Base-by-base conservation (phyloP, 2,329 filamentous ascomycete species). In the Aspergillus transmontanensis region DNA sequence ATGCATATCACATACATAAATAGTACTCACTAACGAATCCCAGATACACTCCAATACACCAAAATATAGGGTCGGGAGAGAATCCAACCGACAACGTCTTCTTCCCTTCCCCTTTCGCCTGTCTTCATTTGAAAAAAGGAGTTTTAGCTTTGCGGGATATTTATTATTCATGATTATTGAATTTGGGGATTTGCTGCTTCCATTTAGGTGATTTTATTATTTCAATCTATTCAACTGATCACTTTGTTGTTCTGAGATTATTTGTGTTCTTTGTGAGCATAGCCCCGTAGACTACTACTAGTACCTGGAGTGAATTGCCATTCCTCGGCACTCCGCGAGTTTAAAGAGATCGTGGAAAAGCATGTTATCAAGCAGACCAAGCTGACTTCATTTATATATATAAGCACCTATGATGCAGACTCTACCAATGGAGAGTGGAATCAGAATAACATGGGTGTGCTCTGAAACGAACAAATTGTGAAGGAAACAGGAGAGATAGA, bases 361-460 rank as follows among this genome's bases (percentile, higher is more conserved):
- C 28, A 48, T 48, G 19, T 32, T 16, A 51, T n/a, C 28, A 30
- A 34, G 28, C 16, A 51, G 48, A 34, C 48, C 30, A 51, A 39
- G 16, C 30, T 39, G 32, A 41, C 32, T 55, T 55, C 26, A 54
- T 54, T 54, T 21, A 54, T 54, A 55, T 55, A 55, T 55, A 55
- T 28, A 41, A 55, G 51, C 51, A 55, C 30, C 51, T 60, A 51
- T 60, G 36, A 55, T 60, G 58, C 39, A 41, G 50, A 36, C 50
- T 60, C 58, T 60, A 60, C 57, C 34, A 11, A 28, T 36, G n/a
- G 28, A 34, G 34, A 36, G 32, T 55, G 51, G 51, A 55, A 28
- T 51, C 4, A 14, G 39, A 55, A 36, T 28, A 51, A 55, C n/a
- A 36, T 48, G 23, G 21, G 10, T 23, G n/a, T 28, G 43, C 32